Base-by-base conservation (phyloP, 2,329 filamentous ascomycete genomes). In the Curvularia hawaiiensis region DNA sequence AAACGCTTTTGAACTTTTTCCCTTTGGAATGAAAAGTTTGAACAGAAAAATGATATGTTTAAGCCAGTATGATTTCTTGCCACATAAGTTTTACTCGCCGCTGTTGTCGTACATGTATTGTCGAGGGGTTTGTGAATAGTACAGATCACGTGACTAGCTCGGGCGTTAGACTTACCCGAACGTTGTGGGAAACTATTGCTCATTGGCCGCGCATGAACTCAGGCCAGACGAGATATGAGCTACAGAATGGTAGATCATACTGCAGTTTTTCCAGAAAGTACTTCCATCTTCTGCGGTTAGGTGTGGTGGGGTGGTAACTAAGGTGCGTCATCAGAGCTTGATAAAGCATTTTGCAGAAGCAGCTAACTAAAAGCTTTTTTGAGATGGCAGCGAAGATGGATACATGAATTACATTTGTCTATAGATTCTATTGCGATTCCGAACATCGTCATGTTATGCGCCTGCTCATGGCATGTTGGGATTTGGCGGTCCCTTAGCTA, bases 401-500 rank as follows among this genome's bases (percentile, higher is more conserved):
- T 24, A 30, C 3, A 14, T 10, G 11, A 14, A 12, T 28, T 28
- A 28, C 26, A 28, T n/a, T 33, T 33, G 22, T 47, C 18, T 28
- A 22, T 47, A 24, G 5, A 8, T 47, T 18, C 14, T 33, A 6
- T 9, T 33, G 4, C 33, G 12, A 9, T 22, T 47, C 11, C 18
- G 5, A 47, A 33, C 16, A 47, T 20, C 20, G 9, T 8, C 8
- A 6, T 47, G 20, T 24, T 11, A 16, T 9, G 2, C 2, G 12
- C 33, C 3, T 26, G 28, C 5, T 52, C 18, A 56, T 26, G 43
- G 54, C 43, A 56, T 56, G 22, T 52, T 48, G 3, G 44, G 44
- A 12, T 56, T 56, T 3, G 54, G 54, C 5, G 54, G 48, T 12
- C 54, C 0, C 95, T 98, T 74, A 89, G 90, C 40, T 84, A 94